A percentile compares a stretch with the other conserved stretches of the same genome.
phyloP scores from a whole-genome alignment of 2,329 filamentous ascomycete species.

The Xylogone sp. region DNA sequence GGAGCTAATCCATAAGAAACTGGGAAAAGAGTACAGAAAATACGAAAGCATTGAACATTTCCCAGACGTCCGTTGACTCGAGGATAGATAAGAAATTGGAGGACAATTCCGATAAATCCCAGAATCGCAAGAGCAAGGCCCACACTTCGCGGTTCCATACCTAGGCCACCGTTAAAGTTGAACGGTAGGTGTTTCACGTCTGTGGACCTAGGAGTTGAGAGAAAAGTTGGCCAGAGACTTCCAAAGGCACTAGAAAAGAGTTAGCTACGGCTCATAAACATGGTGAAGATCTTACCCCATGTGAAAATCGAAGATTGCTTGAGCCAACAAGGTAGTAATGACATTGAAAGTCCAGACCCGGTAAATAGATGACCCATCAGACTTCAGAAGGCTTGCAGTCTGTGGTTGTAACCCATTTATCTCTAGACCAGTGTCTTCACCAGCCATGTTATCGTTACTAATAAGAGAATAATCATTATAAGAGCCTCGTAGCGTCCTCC shows the following conservation, averaged over 20 bases:
- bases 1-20: slow-evolving; percentile 63
- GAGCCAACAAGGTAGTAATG: slow-evolving; percentile 52
- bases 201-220: slow-evolving; percentile 61
- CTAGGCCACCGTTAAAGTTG: slow-evolving; percentile 59
- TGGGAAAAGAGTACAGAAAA: slow-evolving; percentile 62
- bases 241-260: slow-evolving; percentile 55
- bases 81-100: slow-evolving; percentile 69
- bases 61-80: slow-evolving; percentile 59
- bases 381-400: background rate
- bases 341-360: slow-evolving; percentile 54
- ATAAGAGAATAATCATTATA: background rate
- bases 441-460: background rate
- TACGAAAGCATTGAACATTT: slow-evolving; percentile 59
- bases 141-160: slow-evolving; percentile 63
- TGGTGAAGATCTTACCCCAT: slow-evolving; percentile 40
- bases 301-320: slow-evolving; percentile 69
- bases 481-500: background rate
- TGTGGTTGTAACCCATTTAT: background rate
- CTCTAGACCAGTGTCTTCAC: no score
- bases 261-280: background rate
- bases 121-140: slow-evolving; percentile 72
- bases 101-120: slow-evolving; percentile 65
- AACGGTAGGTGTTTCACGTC: slow-evolving; percentile 4
- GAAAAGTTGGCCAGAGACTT: slow-evolving; percentile 71
- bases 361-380: slow-evolving; percentile 33